Evolutionary conservation across 1,139 yeast species (phyloP), one percentile per base, ranked within the genome.

Genomic region (Sugiyamaella japonica): DNA sequence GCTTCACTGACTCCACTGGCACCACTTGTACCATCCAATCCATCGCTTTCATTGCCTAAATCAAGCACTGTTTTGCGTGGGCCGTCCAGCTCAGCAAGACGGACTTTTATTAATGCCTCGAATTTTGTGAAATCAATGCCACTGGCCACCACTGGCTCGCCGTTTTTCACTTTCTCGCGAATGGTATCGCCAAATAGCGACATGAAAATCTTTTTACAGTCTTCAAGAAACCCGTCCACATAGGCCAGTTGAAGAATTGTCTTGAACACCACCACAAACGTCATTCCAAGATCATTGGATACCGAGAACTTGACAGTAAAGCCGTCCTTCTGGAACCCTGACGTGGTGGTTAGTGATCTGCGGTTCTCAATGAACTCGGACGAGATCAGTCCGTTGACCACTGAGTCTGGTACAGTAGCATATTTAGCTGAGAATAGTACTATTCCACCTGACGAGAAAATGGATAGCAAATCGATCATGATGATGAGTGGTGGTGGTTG

Each of bases 361-460:
- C 52, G 56, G 56, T 66, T 68, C 38, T 72, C 73, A 29, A 84
- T 75, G 61, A 84, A 75, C 29, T 78, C 75, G 48, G 78, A 76
- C 20, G 76, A 74, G 52, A 84, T 75, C 53, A 83, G 76, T 5
- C 76, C 64, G 61, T 82, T 84, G 47, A 81, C 69, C 15, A 82
- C 70, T 1, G 71, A 53, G 17, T 69, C 70, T 1, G 82, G 73
- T 37, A 79, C 73, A 53, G 73, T 74, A 48, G 77, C 75, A 8
- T 73, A 70, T 38, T 79, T 73, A 56, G 75, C 73, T 59, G 76
- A 76, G 77, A 81, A 84, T 16, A 81, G 70, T 12, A 84, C 85
- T 20, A 78, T 70, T 0, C 89, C 89, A 8, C 82, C 78, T 0
- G 80, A 76, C 2, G 81, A 76, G 69, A 83, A 83, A 1, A 84